These are phyloP conservation scores for Bothriochloa decipiens DNA, from an alignment of 176 grass and related monocot species.

Conservation along the genomic window DNA sequence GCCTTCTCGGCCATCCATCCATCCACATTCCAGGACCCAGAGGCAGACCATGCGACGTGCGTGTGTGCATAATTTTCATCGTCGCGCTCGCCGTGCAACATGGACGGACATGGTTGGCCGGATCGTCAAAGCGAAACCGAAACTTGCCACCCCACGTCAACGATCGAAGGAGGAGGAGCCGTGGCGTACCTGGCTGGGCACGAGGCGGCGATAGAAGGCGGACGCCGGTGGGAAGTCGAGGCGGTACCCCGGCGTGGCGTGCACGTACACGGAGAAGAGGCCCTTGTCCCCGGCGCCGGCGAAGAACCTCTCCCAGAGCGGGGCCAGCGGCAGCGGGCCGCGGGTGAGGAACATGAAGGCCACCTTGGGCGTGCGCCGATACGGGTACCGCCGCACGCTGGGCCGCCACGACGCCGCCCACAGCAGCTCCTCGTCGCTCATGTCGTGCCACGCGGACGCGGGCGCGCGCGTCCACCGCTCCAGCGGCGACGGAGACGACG, in stretches of 20 bases:
- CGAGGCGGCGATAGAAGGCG: conserved; percentile 71
- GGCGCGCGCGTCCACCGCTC: conserved; percentile 40
- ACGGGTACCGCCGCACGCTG: conserved; percentile 40
- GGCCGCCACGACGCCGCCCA: conserved; percentile 81
- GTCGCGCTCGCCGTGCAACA: not conserved
- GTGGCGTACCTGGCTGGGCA: conserved; percentile 65
- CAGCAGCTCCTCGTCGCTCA: conserved; percentile 86
- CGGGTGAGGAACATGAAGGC: conserved; percentile 96
- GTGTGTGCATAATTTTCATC: not conserved
- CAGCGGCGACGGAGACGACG: not conserved
- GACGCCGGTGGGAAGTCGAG: conserved; percentile 56
- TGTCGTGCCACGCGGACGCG: conserved; percentile 59
- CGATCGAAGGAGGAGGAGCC: not conserved
- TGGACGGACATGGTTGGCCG: not conserved
- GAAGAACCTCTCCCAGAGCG: conserved; percentile 90
- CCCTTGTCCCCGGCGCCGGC: conserved; percentile 15
- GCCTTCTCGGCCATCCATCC: no score
- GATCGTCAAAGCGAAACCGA: not conserved
- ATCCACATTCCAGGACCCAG: not conserved
- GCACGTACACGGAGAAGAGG: conserved; percentile 71
- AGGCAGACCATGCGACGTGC: no score
- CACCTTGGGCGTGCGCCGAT: conserved; percentile 64
- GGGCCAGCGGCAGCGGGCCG: conserved; percentile 70
- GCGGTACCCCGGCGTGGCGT: conserved; percentile 67
- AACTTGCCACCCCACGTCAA: not conserved